Base-by-base conservation (phyloP, 2,329 filamentous ascomycete species). In the Emericellopsis cladophorae region DNA sequence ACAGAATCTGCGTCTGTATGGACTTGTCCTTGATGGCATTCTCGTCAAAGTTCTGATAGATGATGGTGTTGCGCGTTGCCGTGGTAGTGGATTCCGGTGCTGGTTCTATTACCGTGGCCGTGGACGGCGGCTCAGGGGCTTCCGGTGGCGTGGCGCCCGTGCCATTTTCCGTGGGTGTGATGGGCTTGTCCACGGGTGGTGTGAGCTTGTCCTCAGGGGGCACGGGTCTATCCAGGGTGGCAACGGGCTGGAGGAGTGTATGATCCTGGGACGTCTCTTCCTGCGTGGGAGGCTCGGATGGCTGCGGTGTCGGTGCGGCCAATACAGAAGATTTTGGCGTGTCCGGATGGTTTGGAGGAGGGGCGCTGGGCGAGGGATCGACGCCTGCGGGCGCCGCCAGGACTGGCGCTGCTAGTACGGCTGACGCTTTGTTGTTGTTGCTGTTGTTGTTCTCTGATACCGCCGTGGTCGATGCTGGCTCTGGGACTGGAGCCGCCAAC, bases 41-140 rank as follows among this genome's bases (percentile, higher is more conserved):
- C 36, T 74, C 67, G 49, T 78, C 66, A 51, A 79, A 78, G 46
- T 75, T 76, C 41, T 76, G 74, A 26, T 75, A 66, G 38, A 78
- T 70, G 45, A 77, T 74, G 55, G 73, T 68, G 49, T 71, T 71
- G 31, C 73, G 68, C 44, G 74, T 70, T 37, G 79, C 70, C 3
- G 51, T 57, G 15, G 54, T 49, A 4, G 52, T 49, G 6, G 48
- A 55, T 47, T 29, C 26, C 26, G 26, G 12, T 7, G 26, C 26
- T 9, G 26, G 3, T 12, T 29, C 26, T 29, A 3, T 9, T 7
- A 7, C 26, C 7, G 26, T 9, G 9, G 8, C 26, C 26, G 26
- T 7, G 9, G 42, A 40, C 22, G 47, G 40, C 22, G 44, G 37
- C 29, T 45, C 36, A 7, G 45, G 44, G 42, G 48, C 41, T 42